phyloP scores from a whole-genome alignment of 2,329 filamentous ascomycete genomes.

The Acephala macrosclerotiorum region DNA sequence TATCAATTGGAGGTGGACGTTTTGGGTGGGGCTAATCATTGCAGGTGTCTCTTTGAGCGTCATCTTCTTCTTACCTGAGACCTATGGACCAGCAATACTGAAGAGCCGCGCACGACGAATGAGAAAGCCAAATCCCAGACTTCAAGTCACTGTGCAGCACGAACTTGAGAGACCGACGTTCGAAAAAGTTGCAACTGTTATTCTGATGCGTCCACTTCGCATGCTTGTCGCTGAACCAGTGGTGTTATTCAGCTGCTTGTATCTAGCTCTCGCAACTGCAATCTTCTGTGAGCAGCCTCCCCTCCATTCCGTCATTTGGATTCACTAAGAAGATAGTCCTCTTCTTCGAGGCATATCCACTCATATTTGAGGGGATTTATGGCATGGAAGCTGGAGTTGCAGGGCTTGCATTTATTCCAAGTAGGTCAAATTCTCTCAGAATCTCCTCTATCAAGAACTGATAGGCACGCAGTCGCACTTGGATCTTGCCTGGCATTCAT shows the following conservation, averaged over 20 bases:
- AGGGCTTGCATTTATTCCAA: conserved; percentile 84
- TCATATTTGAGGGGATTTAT: conserved; percentile 76
- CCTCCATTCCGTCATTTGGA: too few relatives aligned
- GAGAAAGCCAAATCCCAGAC: too few relatives aligned
- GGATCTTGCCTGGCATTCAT: conserved; percentile 66
- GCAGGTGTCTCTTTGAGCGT: conserved; percentile 66
- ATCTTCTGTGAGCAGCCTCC: too few relatives aligned
- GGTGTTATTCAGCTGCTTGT: conserved; percentile 80
- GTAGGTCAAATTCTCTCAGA: too few relatives aligned
- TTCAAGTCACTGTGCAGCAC: too few relatives aligned
- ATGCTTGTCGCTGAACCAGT: conserved; percentile 84
- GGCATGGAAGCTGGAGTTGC: conserved; percentile 75
- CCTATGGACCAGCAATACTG: conserved; percentile 65
- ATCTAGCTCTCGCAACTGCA: conserved; percentile 83
- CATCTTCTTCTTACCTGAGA: conserved; percentile 70
- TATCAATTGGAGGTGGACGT: conserved; percentile 73
- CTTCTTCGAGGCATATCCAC: conserved; percentile 57
- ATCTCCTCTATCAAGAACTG: too few relatives aligned
- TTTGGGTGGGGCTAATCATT: conserved; percentile 74
- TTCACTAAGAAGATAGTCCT: too few relatives aligned
- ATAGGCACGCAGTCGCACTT: conserved; percentile 70
- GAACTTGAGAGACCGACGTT: background rate
- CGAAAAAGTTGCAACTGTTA: background rate
- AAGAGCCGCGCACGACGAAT: conserved; percentile 58
- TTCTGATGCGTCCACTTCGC: background rate